Evolutionary conservation across 225 moss, liverwort and hornwort genomes (phyloP), one percentile per base, ranked within the genome.

Genomic region (Anthoceros angustus): DNA sequence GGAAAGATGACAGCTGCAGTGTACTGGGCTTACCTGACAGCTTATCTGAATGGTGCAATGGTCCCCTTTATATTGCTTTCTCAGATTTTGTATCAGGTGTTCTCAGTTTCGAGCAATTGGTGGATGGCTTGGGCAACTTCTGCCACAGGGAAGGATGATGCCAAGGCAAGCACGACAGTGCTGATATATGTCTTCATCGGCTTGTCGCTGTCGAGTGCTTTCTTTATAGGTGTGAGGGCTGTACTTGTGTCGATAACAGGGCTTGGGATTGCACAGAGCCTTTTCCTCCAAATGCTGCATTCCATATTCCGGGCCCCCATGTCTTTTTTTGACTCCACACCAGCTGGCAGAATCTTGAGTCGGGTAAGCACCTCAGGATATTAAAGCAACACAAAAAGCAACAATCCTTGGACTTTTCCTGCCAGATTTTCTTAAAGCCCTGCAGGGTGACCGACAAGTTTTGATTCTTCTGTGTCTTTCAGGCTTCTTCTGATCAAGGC

Each of bases 401-500:
- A 55, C 7, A 55, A 46, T 16, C 10, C 16, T 11, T 46, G 45
- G 45, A 11, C 16, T 46, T 11, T 46, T 46, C 2, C 16, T 32
- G 32, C 32, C 32, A 32, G 32, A 32, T 32, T 32, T 32, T 32
- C 32, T 32, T 32, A 32, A 4, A 32, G 32, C 32, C 4, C 4
- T 32, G 32, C 32, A 32, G 32, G 32, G 2, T 32, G 32, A 32
- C 32, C 4, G 1, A 32, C 32, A 32, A 32, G 32, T 32, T 41
- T 38, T 25, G 49, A 48, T 65, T 42, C 43, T 39, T 32, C 32
- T 32, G 32, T 32, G 32, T 32, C 32, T 46, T 39, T 67, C 73
- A 95, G 91, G 91, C 84, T 67, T 90, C 95, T 0, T 80, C 86
- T 68, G 95, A 95, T 68, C 95, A 95, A 73, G 77, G 79, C 76